Evolutionary conservation across 768 basidiomycete genomes (phyloP).

Genomic region (Boletus huronensis): DNA sequence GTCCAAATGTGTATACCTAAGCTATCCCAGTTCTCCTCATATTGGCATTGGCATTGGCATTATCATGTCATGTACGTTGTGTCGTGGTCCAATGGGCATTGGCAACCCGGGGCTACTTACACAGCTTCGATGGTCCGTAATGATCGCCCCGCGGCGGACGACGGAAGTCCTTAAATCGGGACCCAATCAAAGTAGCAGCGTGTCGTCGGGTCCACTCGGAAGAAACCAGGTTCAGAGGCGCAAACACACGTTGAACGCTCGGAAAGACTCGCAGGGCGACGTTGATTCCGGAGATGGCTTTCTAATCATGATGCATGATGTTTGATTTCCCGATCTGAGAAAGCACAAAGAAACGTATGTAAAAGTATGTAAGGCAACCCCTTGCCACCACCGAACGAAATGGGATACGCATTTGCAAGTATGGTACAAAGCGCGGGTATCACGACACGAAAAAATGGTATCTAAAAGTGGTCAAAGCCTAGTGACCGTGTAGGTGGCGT

Average conservation of each 20-base stretch:
- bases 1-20: too few species aligned
- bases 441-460: slow-evolving; percentile 8
- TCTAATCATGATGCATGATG: too few species aligned
- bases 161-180: background rate
- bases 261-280: background rate
- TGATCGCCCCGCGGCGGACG: too few species aligned
- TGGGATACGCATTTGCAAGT: background rate
- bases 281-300: too few species aligned
- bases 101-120: too few species aligned
- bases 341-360: background rate
- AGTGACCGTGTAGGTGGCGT: slow-evolving; percentile 3
- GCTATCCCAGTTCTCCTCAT: too few species aligned
- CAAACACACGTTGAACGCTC: background rate
- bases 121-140: too few species aligned
- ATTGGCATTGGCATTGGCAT: too few species aligned
- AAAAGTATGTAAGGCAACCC: slow-evolving; percentile 11
- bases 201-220: background rate
- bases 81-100: background rate
- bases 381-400: slow-evolving; percentile 16
- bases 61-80: background rate
- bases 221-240: background rate
- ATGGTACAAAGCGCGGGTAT: slow-evolving; percentile 16
- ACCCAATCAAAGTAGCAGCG: background rate
- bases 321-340: background rate
- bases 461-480: background rate